These are phyloP conservation scores for Aspergillus fumigatus DNA, from an alignment of 2,329 filamentous ascomycete genomes.

Conservation along the genomic window DNA sequence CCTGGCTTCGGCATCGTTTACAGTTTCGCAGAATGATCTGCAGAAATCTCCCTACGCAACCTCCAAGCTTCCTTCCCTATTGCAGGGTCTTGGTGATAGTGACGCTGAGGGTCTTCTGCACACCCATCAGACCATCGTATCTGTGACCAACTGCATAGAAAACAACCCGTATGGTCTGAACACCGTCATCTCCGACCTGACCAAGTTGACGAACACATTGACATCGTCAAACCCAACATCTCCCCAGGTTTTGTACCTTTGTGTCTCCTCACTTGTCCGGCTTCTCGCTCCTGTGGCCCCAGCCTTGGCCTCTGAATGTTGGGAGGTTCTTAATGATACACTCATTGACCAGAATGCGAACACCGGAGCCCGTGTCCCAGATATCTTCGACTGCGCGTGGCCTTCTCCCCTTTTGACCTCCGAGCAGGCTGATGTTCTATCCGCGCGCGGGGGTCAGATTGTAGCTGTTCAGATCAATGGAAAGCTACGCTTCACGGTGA, in stretches of 20 bases:
- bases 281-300: slow-evolving; percentile 78
- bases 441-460: slow-evolving; percentile 47
- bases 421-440: slow-evolving; percentile 40
- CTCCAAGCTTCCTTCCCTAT: slow-evolving; percentile 21
- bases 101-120: slow-evolving; percentile 56
- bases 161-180: slow-evolving; percentile 72
- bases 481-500: slow-evolving; percentile 65
- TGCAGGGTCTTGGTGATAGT: slow-evolving; percentile 29
- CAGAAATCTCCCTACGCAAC: slow-evolving; percentile 16
- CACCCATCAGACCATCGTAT: slow-evolving; percentile 63
- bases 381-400: slow-evolving; percentile 52
- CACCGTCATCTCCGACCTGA: slow-evolving; percentile 77
- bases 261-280: slow-evolving; percentile 55
- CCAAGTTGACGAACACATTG: slow-evolving; percentile 70
- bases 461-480: slow-evolving; percentile 73
- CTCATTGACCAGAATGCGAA: slow-evolving; percentile 9
- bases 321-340: slow-evolving; percentile 53
- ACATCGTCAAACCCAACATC: slow-evolving; percentile 42
- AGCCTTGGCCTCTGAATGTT: slow-evolving; percentile 76
- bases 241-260: slow-evolving; percentile 41
- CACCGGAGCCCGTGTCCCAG: slow-evolving; percentile 11
- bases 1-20: slow-evolving; percentile 19
- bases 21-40: slow-evolving; percentile 18
- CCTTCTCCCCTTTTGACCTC: slow-evolving; percentile 46
- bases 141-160: slow-evolving; percentile 64